Evolutionary conservation across 1,284 basidiomycete genomes (phyloP).

Genomic region (Irpex lacteus): DNA sequence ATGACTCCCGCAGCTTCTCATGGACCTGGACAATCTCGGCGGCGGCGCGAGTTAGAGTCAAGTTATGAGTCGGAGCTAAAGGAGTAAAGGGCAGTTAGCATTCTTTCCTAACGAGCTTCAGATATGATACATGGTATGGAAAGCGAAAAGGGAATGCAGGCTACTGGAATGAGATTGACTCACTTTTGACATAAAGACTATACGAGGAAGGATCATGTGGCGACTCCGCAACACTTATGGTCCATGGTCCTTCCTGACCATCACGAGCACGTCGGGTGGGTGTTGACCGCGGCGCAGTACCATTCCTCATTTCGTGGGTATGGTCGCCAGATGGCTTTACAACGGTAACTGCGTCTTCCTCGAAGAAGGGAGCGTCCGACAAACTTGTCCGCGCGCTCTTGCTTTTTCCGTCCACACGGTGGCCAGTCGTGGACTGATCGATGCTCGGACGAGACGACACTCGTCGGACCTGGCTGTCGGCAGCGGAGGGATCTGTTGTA

Average conservation of each 20-base stretch:
- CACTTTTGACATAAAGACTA: conserved; percentile 49
- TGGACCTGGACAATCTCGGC: conserved; percentile 77
- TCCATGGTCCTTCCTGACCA: conserved; percentile 48
- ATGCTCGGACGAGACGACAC: conserved; percentile 29
- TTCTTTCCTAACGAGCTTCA: not conserved
- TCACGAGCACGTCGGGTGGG: conserved; percentile 27
- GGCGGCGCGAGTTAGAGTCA: conserved; percentile 77
- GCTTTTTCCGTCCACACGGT: conserved; percentile 24
- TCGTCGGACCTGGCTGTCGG: conserved; percentile 14
- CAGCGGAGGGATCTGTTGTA: conserved; percentile 18
- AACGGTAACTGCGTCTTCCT: conserved; percentile 23
- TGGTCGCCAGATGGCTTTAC: conserved; percentile 17
- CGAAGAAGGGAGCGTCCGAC: conserved; percentile 37
- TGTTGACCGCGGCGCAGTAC: conserved; percentile 33
- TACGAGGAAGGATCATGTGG: conserved; percentile 38
- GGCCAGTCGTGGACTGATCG: conserved; percentile 19
- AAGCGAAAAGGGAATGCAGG: not conserved
- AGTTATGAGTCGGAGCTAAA: conserved; percentile 82
- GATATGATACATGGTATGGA: not conserved
- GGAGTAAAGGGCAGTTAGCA: conserved; percentile 24
- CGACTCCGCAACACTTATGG: conserved; percentile 49
- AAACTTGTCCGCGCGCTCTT: conserved; percentile 20
- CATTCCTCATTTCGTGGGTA: conserved; percentile 33
- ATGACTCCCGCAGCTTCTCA: conserved; percentile 61
- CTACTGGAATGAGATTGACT: conserved; percentile 25